phyloP scores from a whole-genome alignment of 768 basidiomycete species.

The Paxillus ammoniavirescens region DNA sequence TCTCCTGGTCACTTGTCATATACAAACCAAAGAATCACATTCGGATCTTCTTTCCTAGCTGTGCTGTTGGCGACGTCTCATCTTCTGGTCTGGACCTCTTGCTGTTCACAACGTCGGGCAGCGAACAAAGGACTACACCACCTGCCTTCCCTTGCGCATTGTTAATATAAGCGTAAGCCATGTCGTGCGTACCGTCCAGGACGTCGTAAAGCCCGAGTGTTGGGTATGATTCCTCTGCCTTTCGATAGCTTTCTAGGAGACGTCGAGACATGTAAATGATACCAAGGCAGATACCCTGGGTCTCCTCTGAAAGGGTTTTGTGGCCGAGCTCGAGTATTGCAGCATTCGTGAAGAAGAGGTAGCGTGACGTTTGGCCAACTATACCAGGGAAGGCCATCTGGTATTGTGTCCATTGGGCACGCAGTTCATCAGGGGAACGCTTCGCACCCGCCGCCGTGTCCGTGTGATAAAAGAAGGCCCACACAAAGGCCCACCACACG shows the following conservation, averaged over 20 bases:
- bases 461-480: slow-evolving; percentile 3
- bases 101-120: too few relatives aligned
- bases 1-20: too few relatives aligned
- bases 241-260: not conserved
- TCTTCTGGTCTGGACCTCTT: too few relatives aligned
- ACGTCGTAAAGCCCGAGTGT: not conserved
- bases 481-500: slow-evolving; percentile 8
- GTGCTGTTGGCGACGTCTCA: too few relatives aligned
- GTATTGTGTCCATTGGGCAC: not conserved
- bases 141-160: too few relatives aligned
- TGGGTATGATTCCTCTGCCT: not conserved
- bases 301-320: not conserved
- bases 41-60: too few relatives aligned
- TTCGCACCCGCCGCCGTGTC: not conserved
- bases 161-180: not conserved
- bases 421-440: not conserved
- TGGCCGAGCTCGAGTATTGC: not conserved
- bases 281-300: not conserved
- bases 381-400: not conserved
- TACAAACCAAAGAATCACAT: too few relatives aligned
- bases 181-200: not conserved
- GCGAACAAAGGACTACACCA: too few relatives aligned
- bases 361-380: not conserved
- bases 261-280: not conserved
- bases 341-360: not conserved